phyloP scores from a whole-genome alignment of 208 protist species.

The Trypanosoma boissoni region DNA sequence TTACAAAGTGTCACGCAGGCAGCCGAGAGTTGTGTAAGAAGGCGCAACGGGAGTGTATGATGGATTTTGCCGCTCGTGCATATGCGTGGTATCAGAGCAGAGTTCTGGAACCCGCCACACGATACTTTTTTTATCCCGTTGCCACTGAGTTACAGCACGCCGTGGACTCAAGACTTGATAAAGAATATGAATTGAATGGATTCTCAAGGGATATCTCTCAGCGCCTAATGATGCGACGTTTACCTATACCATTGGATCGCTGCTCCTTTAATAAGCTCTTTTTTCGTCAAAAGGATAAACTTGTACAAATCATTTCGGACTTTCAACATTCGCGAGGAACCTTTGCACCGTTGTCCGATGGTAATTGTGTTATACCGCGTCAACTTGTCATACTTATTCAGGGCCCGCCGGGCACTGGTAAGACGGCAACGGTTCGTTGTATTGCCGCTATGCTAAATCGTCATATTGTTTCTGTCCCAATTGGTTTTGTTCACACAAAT shows the following conservation, averaged over 20 bases:
- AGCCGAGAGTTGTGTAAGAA: too few relatives aligned
- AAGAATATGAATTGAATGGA: not conserved
- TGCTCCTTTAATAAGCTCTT: conserved; percentile 80
- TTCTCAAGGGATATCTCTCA: not conserved
- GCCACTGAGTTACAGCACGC: conserved; percentile 13
- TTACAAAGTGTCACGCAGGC: too few relatives aligned
- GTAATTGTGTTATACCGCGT: conserved; percentile 36
- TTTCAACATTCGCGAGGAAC: conserved; percentile 59
- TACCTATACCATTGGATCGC: conserved; percentile 17
- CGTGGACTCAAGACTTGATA: conserved; percentile 1
- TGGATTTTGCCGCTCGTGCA: conserved; percentile 48
- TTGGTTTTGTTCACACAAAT: conserved; percentile 68
- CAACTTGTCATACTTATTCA: conserved; percentile 81
- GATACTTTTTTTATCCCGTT: conserved; percentile 49
- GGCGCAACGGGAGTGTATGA: conserved; percentile 38
- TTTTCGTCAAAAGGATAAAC: conserved; percentile 65
- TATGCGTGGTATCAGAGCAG: conserved; percentile 44
- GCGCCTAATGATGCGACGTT: conserved; percentile 18
- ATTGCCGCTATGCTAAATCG: conserved; percentile 73
- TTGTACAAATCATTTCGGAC: conserved; percentile 65
- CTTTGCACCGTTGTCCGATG: conserved; percentile 49
- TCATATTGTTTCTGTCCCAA: conserved; percentile 68
- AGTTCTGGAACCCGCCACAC: conserved; percentile 14
- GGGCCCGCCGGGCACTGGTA: conserved; percentile 92
- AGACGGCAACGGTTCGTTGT: conserved; percentile 89